Evolutionary conservation across 257 asterid species (phyloP), one percentile per base, ranked within the genome.

Genomic region (Datura wrightii): DNA sequence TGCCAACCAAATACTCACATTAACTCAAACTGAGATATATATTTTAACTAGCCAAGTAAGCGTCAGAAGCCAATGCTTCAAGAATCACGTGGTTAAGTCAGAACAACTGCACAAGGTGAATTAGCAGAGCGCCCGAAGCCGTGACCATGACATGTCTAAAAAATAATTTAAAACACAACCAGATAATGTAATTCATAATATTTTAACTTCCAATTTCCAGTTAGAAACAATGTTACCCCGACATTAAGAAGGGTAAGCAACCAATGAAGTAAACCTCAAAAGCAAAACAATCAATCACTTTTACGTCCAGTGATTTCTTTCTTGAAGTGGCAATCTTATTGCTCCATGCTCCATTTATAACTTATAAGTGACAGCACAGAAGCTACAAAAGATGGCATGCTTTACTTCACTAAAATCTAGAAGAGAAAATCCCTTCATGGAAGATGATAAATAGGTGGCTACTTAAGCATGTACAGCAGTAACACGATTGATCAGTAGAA

Each of bases 381-480:
- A 50, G 62, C 82, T 52, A 41, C 46, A 76, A 76, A 50, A 50
- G 46, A 52, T 31, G 14, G 82, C 79, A 71, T 44, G 37, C 56
- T 71, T 44, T 16, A 41, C 79, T 67, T 15, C 3, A 76, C 62
- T 78, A 78, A 52, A 78, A 78, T 78, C 8, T 34, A 78, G 63
- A 78, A 78, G 63, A 78, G 82, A 78, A 78, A 78, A 13, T 34
- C 48, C 48, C 46, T 52, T 52, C 63, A 15, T 50, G 19, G 14
- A 78, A 52, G 63, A 78, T 14, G 24, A 52, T 4, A 52, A 78
- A 78, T 78, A 78, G 63, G 63, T 78, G 10, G n/a, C 55, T 79
- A 79, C 48, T 42, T 52, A 72, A 50, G 79, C 88, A 91, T 92
- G 91, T 90, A 92, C 89, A 84, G 82, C 37, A 80, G 83, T 63